Conservation (phyloP, 345 rosid genomes). For the Tarenaya hassleriana region DNA sequence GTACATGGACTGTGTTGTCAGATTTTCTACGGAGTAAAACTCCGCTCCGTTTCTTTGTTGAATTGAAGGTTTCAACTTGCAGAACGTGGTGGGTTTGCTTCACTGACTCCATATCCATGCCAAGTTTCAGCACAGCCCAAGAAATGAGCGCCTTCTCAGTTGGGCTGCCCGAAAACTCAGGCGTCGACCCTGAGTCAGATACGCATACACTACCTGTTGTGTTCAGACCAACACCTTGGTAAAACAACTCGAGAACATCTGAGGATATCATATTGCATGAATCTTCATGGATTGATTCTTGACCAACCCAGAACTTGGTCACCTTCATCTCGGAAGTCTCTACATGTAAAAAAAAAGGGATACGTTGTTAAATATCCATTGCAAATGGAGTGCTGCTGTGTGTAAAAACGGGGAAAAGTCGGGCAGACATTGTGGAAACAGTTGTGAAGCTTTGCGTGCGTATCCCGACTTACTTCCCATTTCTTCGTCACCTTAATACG, state of each 20-base stretch:
- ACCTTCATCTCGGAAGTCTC: constrained; percentile 63
- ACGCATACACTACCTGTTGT: constrained; percentile 42
- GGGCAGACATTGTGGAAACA: too few species aligned
- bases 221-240: constrained; percentile 51
- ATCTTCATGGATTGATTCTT: constrained; percentile 36
- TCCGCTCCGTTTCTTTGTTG: constrained; percentile 56
- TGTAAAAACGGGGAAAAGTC: too few species aligned
- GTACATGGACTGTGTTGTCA: constrained; percentile 41
- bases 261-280: constrained; percentile 24
- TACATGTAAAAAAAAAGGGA: too few species aligned
- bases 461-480: too few species aligned
- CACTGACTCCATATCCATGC: constrained; percentile 43
- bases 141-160: constrained; percentile 70
- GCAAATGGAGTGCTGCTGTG: too few species aligned
- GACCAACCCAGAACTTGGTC: constrained; percentile 54
- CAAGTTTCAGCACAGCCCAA: constrained; percentile 45
- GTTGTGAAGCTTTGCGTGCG: too few species aligned
- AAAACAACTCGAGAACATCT: constrained; percentile 30
- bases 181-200: constrained; percentile 31
- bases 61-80: constrained; percentile 52
- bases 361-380: too few species aligned
- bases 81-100: constrained; percentile 32
- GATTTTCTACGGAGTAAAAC: constrained; percentile 31
- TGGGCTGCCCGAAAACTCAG: constrained; percentile 60
- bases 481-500: too few species aligned